Conservation (phyloP, 495 filamentous ascomycete genomes). For the Venustampulla echinocandica region DNA sequence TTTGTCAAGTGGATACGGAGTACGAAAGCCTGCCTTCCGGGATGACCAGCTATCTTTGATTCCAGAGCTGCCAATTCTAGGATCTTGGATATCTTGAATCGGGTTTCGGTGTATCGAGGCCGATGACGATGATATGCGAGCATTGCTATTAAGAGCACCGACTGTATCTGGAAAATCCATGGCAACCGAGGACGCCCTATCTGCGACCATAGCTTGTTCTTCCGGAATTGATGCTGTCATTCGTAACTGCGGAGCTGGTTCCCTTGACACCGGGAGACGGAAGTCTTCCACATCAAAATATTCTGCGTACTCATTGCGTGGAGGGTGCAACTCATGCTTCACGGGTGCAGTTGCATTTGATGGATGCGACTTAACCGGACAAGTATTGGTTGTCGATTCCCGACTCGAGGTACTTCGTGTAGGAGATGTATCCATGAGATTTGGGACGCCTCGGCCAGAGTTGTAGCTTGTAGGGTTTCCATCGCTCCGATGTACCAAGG, state of each 20-base stretch:
- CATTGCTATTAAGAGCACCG: constrained; percentile 21
- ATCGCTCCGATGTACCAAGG: constrained; percentile 7
- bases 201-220: neutral
- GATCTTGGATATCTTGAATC: neutral
- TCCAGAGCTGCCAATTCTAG: neutral
- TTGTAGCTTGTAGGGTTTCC: constrained; percentile 3
- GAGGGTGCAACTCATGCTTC: constrained; percentile 17
- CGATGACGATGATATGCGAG: constrained; percentile 13
- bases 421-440: constrained; percentile 17
- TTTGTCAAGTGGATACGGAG: neutral
- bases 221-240: constrained; percentile 25
- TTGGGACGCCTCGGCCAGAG: constrained; percentile 6
- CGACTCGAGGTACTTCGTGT: constrained; percentile 19
- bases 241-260: constrained; percentile 24
- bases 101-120: constrained; percentile 1
- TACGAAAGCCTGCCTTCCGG: neutral
- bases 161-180: constrained; percentile 18
- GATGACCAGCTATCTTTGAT: neutral
- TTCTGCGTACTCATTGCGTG: constrained; percentile 45
- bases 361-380: neutral
- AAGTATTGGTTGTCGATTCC: constrained; percentile 16
- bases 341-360: constrained; percentile 17
- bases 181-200: neutral
- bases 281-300: constrained; percentile 33
- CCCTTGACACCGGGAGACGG: constrained; percentile 12